phyloP scores from a whole-genome alignment of 1,284 basidiomycete genomes.

The Exsudoporus floridanus region DNA sequence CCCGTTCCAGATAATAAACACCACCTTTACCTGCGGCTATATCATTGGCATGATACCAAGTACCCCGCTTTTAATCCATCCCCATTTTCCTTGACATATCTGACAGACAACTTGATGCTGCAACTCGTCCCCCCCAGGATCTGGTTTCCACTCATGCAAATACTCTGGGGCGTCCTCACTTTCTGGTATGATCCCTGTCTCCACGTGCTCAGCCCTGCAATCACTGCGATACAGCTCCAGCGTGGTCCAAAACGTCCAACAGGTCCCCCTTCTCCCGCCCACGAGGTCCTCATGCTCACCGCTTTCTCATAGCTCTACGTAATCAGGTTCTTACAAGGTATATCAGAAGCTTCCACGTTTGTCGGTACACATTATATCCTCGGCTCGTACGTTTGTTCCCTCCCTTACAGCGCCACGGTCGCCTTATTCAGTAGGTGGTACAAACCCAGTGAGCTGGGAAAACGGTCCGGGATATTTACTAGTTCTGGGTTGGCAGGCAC shows the following conservation, averaged over 20 bases:
- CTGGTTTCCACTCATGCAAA: conserved; percentile 66
- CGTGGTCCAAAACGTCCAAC: conserved; percentile 52
- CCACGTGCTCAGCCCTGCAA: not conserved
- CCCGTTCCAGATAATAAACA: conserved; percentile 56
- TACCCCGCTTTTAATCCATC: conserved; percentile 22
- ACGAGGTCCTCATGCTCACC: conserved; percentile 6
- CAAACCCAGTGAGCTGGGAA: conserved; percentile 64
- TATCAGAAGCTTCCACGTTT: conserved; percentile 72
- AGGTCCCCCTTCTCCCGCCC: conserved; percentile 36
- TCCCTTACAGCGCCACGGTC: not conserved
- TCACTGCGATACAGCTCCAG: conserved; percentile 46
- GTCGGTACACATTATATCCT: conserved; percentile 75
- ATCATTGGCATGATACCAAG: conserved; percentile 73
- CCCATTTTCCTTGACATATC: not conserved
- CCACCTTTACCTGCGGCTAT: conserved; percentile 71
- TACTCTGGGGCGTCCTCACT: conserved; percentile 63
- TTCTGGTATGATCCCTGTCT: conserved; percentile 47
- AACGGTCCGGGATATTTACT: conserved; percentile 71
- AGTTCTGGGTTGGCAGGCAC: conserved; percentile 65
- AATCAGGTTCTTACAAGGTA: conserved; percentile 73
- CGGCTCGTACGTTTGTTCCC: conserved; percentile 51
- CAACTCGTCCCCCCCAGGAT: conserved; percentile 60
- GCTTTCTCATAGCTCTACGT: conserved; percentile 53
- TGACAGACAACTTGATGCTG: conserved; percentile 60
- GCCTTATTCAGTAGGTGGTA: conserved; percentile 55